These are phyloP conservation scores for Tricholoma matsutake DNA, from an alignment of 768 basidiomycete genomes.

Conservation along the genomic window DNA sequence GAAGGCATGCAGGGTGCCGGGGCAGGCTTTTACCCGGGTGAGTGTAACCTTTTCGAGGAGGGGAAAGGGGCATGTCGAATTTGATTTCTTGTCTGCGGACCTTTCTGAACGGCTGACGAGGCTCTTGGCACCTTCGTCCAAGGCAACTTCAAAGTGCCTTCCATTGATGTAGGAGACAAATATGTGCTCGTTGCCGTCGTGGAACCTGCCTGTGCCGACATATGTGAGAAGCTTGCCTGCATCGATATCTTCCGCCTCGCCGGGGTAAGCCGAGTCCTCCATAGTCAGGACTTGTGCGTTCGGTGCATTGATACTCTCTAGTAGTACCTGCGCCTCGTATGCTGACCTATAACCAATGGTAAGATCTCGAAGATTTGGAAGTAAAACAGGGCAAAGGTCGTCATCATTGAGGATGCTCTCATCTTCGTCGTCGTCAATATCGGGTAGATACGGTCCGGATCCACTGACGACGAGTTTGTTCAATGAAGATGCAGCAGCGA, in stretches of 20 bases:
- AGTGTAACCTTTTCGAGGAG: conserved; percentile 34
- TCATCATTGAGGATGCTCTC: conserved; percentile 10
- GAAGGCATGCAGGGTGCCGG: conserved; percentile 28
- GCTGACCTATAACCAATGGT: conserved; percentile 43
- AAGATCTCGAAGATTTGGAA: conserved; percentile 37
- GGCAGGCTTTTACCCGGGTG: conserved; percentile 34
- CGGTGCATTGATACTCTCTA: conserved; percentile 41
- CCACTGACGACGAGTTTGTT: conserved; percentile 43
- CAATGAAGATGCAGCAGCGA: conserved; percentile 39
- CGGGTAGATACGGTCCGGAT: conserved; percentile 39
- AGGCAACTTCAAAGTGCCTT: neutral
- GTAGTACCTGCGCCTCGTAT: conserved; percentile 34
- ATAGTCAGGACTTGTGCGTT: conserved; percentile 35
- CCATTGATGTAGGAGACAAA: conserved; percentile 12
- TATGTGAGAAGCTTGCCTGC: conserved; percentile 36
- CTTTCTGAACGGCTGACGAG: neutral
- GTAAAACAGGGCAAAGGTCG: conserved; percentile 29
- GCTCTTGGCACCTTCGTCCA: neutral
- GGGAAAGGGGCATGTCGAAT: conserved; percentile 19
- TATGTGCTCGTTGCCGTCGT: conserved; percentile 14
- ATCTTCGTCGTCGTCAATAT: conserved; percentile 20
- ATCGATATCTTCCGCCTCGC: conserved; percentile 38
- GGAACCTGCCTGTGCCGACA: conserved; percentile 32
- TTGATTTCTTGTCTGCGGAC: conserved; percentile 10
- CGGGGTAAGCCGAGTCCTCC: conserved; percentile 44